Base-by-base conservation (phyloP, 257 asterid species). In the Craterostigma plantagineum region DNA sequence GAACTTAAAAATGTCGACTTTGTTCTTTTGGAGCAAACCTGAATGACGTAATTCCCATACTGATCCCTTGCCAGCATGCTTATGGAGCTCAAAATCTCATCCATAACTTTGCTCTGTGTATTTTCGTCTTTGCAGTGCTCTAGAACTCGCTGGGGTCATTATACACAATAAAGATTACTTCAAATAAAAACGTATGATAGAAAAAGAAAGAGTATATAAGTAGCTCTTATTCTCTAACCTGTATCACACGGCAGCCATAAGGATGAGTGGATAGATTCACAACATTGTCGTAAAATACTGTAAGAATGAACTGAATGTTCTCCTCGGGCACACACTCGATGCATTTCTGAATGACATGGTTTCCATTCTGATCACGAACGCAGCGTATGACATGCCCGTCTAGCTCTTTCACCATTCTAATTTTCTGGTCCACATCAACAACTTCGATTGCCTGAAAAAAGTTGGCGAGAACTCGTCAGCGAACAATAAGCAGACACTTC, bases 181-280 rank as follows among this genome's bases (percentile, higher is more conserved):
- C 30, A 23, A 23, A 16, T 13, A 37, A 17, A 30, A 48, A 33
- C 53, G 42, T 23, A 45, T 37, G 13, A 57, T 43, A 39, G 16
- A 45, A 38, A 16, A 23, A 23, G 30, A 23, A 2, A 23, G 30
- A 2, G 30, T 23, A 23, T 2, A 23, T 23, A 2, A 23, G 2
- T 23, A 23, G 30, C 30, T 6, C 30, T 6, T 16, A 42, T 14
- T 10, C 35, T 40, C 46, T 51, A 50, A 82, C 94, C 92, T 78
- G 91, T 70, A 82, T 76, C 38, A 82, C 92, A 34, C 92, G 81
- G 57, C 94, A 82, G 34, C 94, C 94, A 58, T 78, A 82, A 7
- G 94, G 90, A 66, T 78, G 92, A 35, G 82, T 72, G 14, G 94
- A 78, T 57, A 82, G 45, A 8, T 76, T 63, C 46, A 75, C 78